Evolutionary conservation across 768 basidiomycete species (phyloP), one percentile per base, ranked within the genome.

Genomic region (Melanogaster broomeanus): DNA sequence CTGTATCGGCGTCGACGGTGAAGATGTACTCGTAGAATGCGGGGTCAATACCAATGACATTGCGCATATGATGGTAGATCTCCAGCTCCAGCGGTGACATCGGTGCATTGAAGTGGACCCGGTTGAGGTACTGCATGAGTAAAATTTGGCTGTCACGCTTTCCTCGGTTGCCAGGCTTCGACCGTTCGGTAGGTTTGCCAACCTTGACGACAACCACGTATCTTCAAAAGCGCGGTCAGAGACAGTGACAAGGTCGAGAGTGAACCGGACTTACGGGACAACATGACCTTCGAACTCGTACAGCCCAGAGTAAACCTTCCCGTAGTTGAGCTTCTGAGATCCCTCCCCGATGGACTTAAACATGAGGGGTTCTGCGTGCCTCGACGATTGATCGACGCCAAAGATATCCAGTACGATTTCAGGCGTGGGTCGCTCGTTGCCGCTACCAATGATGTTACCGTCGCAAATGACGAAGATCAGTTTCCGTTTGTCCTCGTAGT

Each of bases 21-120:
- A 87, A 85, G 55, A 87, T 79, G 66, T 85, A 87, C 66, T 87
- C 84, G 61, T 87, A 87, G 67, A 87, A 87, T n/a, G 83, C 80
- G 13, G 84, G 84, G 48, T 87, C 85, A 40, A 87, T 85, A 10
- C 84, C 84, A 49, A 87, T 85, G 56, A 87, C 82, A 52, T 87
- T 84, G 44, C 84, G 79, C 83, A 87, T 86, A 57, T 87, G 85
- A 59, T 87, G 85, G 59, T 84, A 86, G 61, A 87, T 82, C 63
- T 87, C 84, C 44, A 87, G 65, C 63, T 87, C 84, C 52, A 87
- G 67, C 4, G 84, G 84, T 8, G 74, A 69, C 84, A 87, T 87
- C 0, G 84, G 79, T 3, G 80, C 68, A 57, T 87, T 79, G 62
- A 87, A 87, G 66, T 87, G 84, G 15, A 87, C 84, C 28, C 81